Percentiles rank a stretch among this genome's conserved stretches.
Evolutionary conservation across 345 rosid species (phyloP).

Genomic region (Gossypium raimondii): DNA sequence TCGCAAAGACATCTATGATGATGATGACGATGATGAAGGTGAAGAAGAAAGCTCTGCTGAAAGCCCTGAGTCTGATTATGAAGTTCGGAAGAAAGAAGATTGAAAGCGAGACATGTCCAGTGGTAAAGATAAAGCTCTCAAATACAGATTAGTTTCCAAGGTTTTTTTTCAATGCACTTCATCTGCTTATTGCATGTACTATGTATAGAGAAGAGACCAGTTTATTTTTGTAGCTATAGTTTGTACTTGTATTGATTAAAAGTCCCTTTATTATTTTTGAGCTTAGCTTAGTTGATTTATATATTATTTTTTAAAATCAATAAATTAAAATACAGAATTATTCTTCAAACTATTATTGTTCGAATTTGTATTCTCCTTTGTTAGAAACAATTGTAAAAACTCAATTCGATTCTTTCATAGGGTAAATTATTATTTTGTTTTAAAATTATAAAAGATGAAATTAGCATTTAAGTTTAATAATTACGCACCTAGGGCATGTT

Average conservation of each 20-base stretch:
- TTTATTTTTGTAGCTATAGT: not conserved
- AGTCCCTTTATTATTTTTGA: not conserved
- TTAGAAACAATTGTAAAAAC: too few species aligned
- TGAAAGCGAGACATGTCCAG: constrained; percentile 15
- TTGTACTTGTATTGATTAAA: not conserved
- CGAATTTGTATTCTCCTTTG: too few species aligned
- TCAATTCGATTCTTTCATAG: too few species aligned
- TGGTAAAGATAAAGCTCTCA: not conserved
- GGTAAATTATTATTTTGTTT: too few species aligned
- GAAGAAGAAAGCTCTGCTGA: constrained; percentile 31
- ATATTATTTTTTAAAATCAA: too few species aligned
- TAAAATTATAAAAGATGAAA: too few species aligned
- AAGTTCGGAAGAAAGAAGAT: constrained; percentile 63
- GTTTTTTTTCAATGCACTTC: not conserved
- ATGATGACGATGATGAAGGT: constrained; percentile 11
- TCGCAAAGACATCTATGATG: constrained; percentile 30
- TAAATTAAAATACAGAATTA: too few species aligned
- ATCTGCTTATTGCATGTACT: not conserved
- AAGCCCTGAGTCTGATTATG: constrained; percentile 28
- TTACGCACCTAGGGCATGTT: too few species aligned
- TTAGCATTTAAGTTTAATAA: too few species aligned
- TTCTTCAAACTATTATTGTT: too few species aligned
- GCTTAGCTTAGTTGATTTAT: not conserved
- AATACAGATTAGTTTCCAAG: not conserved
- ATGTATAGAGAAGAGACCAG: not conserved